A percentile compares a stretch with the other conserved stretches of the same genome.
Conservation (phyloP, 2,329 filamentous ascomycete species). For the Periconia digitata region DNA sequence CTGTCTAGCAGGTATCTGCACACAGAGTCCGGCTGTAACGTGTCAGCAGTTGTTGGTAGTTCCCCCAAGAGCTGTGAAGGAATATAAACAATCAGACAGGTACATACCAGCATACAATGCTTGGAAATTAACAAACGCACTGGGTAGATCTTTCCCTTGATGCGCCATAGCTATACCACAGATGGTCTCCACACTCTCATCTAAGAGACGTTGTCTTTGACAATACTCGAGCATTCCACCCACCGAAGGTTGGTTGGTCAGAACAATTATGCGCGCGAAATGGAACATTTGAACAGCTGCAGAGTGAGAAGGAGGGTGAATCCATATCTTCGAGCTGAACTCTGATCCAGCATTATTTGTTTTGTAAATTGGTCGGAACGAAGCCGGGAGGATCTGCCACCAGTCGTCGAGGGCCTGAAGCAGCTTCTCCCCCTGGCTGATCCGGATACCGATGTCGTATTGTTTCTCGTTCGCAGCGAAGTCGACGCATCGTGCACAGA, state of each 20-base stretch:
- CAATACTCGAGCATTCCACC: constrained; percentile 54
- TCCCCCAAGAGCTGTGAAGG: neutral
- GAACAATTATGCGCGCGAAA: constrained; percentile 56
- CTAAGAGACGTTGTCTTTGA: constrained; percentile 47
- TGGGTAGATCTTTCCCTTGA: constrained; percentile 27
- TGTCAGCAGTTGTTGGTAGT: neutral
- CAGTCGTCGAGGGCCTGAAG: constrained; percentile 55
- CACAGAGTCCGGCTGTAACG: constrained; percentile 32
- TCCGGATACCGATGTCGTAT: constrained; percentile 47
- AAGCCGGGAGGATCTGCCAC: constrained; percentile 48
- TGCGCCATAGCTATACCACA: constrained; percentile 53
- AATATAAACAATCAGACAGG: neutral
- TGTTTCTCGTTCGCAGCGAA: constrained; percentile 58
- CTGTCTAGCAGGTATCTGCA: constrained; percentile 31
- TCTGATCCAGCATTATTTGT: constrained; percentile 13
- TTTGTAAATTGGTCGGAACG: constrained; percentile 48
- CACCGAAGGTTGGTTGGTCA: constrained; percentile 55
- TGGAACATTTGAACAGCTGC: constrained; percentile 56
- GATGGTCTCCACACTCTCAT: constrained; percentile 52
- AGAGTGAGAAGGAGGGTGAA: constrained; percentile 36
- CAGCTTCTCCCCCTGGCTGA: constrained; percentile 50
- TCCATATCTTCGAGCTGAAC: constrained; percentile 27
- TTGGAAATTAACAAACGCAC: constrained; percentile 31
- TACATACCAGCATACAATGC: constrained; percentile 34
- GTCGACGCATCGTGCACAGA: constrained; percentile 60